These are phyloP conservation scores for Leccinum subfulvum DNA, from an alignment of 1,284 basidiomycete genomes.

Conservation along the genomic window DNA sequence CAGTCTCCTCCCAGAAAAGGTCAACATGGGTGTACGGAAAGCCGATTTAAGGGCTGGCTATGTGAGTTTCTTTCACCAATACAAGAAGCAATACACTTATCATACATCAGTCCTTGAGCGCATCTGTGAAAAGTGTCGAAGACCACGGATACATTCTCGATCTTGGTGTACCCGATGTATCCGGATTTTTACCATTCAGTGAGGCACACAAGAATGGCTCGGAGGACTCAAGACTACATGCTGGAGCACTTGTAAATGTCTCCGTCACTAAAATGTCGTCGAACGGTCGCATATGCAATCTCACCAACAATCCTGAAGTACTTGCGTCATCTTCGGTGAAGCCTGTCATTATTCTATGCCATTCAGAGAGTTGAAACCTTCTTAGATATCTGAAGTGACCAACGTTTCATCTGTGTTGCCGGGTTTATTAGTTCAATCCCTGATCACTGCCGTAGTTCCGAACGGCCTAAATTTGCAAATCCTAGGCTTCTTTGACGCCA, in stretches of 20 bases:
- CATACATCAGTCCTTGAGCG: conserved; percentile 62
- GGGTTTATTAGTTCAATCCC: conserved; percentile 80
- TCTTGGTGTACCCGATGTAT: conserved; percentile 72
- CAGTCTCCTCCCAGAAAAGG: conserved; percentile 79
- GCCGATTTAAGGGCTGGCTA: conserved; percentile 78
- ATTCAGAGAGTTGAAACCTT: conserved; percentile 10
- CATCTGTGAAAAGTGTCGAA: conserved; percentile 82
- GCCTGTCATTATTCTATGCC: conserved; percentile 16
- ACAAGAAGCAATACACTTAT: conserved; percentile 5
- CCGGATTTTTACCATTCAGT: conserved; percentile 79
- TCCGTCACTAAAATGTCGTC: conserved; percentile 62
- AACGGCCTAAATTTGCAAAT: conserved; percentile 88
- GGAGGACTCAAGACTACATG: conserved; percentile 48
- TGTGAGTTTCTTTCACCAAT: conserved; percentile 42
- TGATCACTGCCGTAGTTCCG: conserved; percentile 80
- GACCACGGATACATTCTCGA: conserved; percentile 95
- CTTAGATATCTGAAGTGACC: conserved; percentile 71
- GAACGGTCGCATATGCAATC: conserved; percentile 70
- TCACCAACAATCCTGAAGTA: conserved; percentile 49
- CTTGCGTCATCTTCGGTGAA: conserved; percentile 56
- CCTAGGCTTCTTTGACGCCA: conserved; percentile 92
- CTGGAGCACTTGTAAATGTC: conserved; percentile 68
- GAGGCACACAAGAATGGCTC: conserved; percentile 49
- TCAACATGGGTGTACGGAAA: conserved; percentile 83
- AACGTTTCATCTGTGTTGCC: conserved; percentile 84